These are phyloP conservation scores for Phytophthora constricta DNA, from an alignment of 352 stramenopile genomes.

Conservation along the genomic window DNA sequence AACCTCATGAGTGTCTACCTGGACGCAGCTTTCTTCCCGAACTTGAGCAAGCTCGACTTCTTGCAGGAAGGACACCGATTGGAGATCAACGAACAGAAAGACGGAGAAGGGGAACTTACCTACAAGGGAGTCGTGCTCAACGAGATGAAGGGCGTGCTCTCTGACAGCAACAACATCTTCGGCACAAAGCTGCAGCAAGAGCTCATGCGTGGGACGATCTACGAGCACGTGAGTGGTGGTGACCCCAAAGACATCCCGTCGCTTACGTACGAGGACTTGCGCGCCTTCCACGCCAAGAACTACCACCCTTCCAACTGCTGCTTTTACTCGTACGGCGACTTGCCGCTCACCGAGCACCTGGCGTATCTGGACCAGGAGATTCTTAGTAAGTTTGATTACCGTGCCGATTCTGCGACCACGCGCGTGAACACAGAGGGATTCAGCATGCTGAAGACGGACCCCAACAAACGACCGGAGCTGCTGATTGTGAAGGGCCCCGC, in stretches of 20 bases:
- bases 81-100: slow-evolving; percentile 51
- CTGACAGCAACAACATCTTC: slow-evolving; percentile 94
- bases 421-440: slow-evolving; percentile 57
- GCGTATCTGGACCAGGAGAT: slow-evolving; percentile 78
- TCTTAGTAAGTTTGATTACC: slow-evolving; percentile 71
- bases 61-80: slow-evolving; percentile 84
- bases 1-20: slow-evolving; percentile 98
- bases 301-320: slow-evolving; percentile 92
- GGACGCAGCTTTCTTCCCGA: slow-evolving; percentile 97
- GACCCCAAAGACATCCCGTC: slow-evolving; percentile 74
- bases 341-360: slow-evolving; percentile 79
- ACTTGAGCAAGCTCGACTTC: slow-evolving; percentile 81
- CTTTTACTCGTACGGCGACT: slow-evolving; percentile 91
- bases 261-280: slow-evolving; percentile 80
- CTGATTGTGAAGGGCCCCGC: slow-evolving; percentile 58
- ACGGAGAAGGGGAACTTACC: slow-evolving; percentile 49
- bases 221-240: slow-evolving; percentile 84
- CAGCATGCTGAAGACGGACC: slow-evolving; percentile 41
- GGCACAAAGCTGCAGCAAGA: slow-evolving; percentile 90
- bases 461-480: slow-evolving; percentile 22
- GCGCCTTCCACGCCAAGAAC: slow-evolving; percentile 79
- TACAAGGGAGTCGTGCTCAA: slow-evolving; percentile 99
- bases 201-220: slow-evolving; percentile 91
- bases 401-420: slow-evolving; percentile 50
- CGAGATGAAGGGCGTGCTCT: slow-evolving; percentile 99